phyloP scores from a whole-genome alignment of 2,329 filamentous ascomycete species.

The Neoarthrinium moseri region DNA sequence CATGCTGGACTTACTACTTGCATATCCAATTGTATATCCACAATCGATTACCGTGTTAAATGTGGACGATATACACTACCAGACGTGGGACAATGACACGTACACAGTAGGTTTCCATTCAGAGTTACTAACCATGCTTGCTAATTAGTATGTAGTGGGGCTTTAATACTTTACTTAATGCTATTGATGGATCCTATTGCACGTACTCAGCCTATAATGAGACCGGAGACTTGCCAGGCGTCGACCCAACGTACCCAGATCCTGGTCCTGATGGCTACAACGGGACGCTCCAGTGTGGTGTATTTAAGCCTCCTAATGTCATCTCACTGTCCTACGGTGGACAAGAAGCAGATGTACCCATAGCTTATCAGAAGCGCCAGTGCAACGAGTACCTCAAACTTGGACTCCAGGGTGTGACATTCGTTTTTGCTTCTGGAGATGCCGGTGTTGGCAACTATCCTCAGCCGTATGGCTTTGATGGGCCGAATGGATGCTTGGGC shows the following conservation, averaged over 20 bases:
- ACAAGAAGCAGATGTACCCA: conserved; percentile 51
- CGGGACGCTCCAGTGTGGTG: conserved; percentile 34
- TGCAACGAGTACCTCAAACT: conserved; percentile 31
- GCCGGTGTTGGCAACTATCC: conserved; percentile 36
- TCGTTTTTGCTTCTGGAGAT: conserved; percentile 46
- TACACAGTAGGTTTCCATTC: conserved; percentile 6
- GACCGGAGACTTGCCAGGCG: conserved; percentile 35
- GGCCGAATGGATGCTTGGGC: conserved; percentile 31
- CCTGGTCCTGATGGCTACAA: conserved; percentile 47
- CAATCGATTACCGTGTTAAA: conserved; percentile 37
- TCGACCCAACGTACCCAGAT: conserved; percentile 46
- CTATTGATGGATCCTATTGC: conserved; percentile 51
- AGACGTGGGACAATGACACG: conserved; percentile 17
- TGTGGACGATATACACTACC: conserved; percentile 41
- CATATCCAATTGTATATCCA: conserved; percentile 38
- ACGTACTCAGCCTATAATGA: conserved; percentile 44
- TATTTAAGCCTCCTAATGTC: conserved; percentile 30
- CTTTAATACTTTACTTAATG: conserved; percentile 44
- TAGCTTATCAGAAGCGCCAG: conserved; percentile 51
- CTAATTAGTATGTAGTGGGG: conserved; percentile 11
- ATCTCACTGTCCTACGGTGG: conserved; percentile 56
- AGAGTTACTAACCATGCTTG: too few relatives aligned
- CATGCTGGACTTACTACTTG: conserved; percentile 34
- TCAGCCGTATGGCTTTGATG: conserved; percentile 6
- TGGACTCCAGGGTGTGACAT: conserved; percentile 26